Evolutionary conservation across 1,284 basidiomycete species (phyloP).

Genomic region (Tilletia walkeri): DNA sequence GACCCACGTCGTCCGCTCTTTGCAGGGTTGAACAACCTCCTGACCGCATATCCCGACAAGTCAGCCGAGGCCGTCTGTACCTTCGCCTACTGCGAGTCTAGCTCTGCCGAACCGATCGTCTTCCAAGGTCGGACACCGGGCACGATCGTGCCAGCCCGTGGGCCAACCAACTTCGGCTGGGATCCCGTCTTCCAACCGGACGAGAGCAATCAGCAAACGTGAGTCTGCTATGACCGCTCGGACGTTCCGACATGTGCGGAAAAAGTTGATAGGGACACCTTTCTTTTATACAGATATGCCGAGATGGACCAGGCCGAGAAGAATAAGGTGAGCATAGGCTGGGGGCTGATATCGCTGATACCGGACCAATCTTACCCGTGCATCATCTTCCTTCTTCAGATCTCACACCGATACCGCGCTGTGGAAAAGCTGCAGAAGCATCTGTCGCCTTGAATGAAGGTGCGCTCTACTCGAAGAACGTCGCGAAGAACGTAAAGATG

Average conservation of each 20-base stretch:
- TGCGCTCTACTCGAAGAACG: constrained; percentile 63
- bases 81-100: constrained; percentile 74
- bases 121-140: constrained; percentile 91
- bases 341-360: no score
- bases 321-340: constrained; percentile 61
- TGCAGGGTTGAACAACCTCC: constrained; percentile 77
- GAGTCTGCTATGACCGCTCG: constrained; percentile 43
- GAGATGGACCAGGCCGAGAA: constrained; percentile 85
- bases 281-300: constrained; percentile 61
- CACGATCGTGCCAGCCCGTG: constrained; percentile 79
- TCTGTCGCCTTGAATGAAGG: constrained; percentile 58
- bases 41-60: constrained; percentile 77
- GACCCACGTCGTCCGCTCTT: neutral
- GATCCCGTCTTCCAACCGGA: constrained; percentile 80
- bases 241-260: no score
- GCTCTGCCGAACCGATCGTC: constrained; percentile 57
- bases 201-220: constrained; percentile 71
- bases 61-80: constrained; percentile 89
- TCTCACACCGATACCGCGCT: constrained; percentile 82
- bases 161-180: constrained; percentile 78
- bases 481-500: constrained; percentile 41
- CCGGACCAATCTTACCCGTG: neutral
- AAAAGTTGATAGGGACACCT: no score
- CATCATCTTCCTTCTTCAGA: constrained; percentile 12
- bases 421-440: constrained; percentile 75